Conservation (phyloP, 441 rosid genomes). For the Erysimum pusillum region DNA sequence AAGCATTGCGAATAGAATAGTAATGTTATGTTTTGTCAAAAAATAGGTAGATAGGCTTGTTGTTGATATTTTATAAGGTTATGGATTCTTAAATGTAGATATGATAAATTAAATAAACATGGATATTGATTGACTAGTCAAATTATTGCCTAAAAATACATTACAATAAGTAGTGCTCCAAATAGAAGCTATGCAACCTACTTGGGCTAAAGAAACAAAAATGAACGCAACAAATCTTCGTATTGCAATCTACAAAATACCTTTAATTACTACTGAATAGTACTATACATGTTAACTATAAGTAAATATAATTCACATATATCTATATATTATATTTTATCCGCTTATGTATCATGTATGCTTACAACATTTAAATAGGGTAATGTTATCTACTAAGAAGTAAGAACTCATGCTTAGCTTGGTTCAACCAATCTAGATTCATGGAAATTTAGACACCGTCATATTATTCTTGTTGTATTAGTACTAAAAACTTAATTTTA, state of each 20-base stretch:
- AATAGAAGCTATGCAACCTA: slow-evolving; percentile 35
- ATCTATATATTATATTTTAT: not conserved
- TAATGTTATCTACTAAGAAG: not conserved
- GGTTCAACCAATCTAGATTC: slow-evolving; percentile 9
- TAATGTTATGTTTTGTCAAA: not conserved
- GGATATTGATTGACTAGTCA: slow-evolving; percentile 42
- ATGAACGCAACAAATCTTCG: slow-evolving; percentile 1
- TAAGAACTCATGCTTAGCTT: slow-evolving; percentile 3
- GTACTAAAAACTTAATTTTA: slow-evolving; percentile 26
- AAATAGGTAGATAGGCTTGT: slow-evolving; percentile 13
- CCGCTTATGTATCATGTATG: not conserved
- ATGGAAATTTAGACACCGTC: slow-evolving; percentile 33
- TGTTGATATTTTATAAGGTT: slow-evolving; percentile 11
- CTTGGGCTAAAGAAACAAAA: not conserved
- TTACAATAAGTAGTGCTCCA: slow-evolving; percentile 32
- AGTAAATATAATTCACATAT: not conserved
- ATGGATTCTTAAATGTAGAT: slow-evolving; percentile 6
- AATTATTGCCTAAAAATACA: slow-evolving; percentile 23
- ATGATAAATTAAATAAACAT: not conserved
- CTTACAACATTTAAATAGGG: not conserved
- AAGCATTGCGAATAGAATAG: slow-evolving; percentile 3
- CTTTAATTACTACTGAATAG: not conserved
- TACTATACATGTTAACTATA: not conserved
- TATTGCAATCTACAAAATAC: not conserved
- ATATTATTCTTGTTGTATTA: slow-evolving; percentile 14